phyloP scores from a whole-genome alignment of 371 early-diverging fungal genomes.

The Apophysomyces elegans region DNA sequence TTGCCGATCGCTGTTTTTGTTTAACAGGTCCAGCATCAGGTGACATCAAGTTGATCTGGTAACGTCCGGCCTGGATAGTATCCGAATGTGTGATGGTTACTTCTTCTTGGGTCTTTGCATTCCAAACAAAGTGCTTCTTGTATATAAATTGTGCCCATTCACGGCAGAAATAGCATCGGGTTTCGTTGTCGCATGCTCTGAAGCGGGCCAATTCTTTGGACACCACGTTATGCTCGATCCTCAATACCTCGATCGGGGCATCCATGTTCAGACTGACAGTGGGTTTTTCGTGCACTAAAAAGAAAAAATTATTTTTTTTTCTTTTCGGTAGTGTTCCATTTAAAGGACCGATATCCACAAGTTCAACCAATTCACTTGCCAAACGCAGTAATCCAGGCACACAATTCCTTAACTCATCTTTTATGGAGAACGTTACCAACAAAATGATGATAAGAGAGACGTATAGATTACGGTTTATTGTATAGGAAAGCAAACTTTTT shows the following conservation, averaged over 20 bases:
- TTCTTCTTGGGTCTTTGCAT: constrained; percentile 54
- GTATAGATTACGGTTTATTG: no score
- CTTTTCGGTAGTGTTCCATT: constrained; percentile 4
- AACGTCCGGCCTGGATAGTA: constrained; percentile 31
- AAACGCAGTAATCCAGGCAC: neutral
- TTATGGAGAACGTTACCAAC: no score
- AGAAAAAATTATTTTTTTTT: constrained; percentile 20
- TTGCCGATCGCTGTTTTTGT: constrained; percentile 34
- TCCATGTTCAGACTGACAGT: constrained; percentile 33
- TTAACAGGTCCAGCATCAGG: constrained; percentile 5
- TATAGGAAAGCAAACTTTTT: no score
- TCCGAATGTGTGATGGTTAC: constrained; percentile 26
- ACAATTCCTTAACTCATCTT: neutral
- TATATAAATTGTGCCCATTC: constrained; percentile 86
- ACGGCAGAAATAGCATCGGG: constrained; percentile 79
- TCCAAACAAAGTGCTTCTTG: constrained; percentile 67
- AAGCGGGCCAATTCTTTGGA: constrained; percentile 77
- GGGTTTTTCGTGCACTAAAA: constrained; percentile 3
- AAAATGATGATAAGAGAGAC: no score
- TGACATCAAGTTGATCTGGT: constrained; percentile 32
- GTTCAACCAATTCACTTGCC: no score
- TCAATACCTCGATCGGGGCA: constrained; percentile 44
- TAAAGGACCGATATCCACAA: neutral
- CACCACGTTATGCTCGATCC: constrained; percentile 53
- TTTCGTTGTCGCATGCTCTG: constrained; percentile 75